Base-by-base conservation (phyloP, 2,329 filamentous ascomycete species). In the Basipetospora chlamydospora region DNA sequence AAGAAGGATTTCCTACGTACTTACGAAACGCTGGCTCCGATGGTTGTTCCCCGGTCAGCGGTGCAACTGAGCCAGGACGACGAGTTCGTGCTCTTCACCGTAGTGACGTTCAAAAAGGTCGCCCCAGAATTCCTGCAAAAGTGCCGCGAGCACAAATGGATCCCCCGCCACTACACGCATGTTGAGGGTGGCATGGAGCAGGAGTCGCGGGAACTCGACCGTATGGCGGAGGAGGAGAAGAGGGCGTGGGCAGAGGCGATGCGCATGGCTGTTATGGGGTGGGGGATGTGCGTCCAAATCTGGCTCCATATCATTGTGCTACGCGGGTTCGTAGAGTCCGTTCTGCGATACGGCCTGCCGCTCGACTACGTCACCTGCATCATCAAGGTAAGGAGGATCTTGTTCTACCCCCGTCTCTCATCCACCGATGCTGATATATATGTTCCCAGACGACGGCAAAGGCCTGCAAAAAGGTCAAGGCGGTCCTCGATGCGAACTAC, bases 241-340 rank as follows among this genome's bases (percentile, higher is more conserved):
- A 93, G 90, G 61, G 69, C 94, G 3, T 94, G 86, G 76, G 86
- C 85, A 9, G 88, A 98, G 61, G 86, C 87, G 3, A 58, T 98
- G 51, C 73, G 86, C 45, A 68, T 95, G 48, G 84, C 80, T 11
- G 70, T 87, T 43, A 93, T 85, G n/a, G 86, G 85, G 12, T 98
- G 90, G 75, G 88, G 85, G 52, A 90, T 98, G 61, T 80, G 80
- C 43, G 85, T 94, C 45, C 94, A 94, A 84, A 80, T 88, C 37
- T 94, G 87, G 85, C 72, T 93, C 34, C 90, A 98, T 53, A 81
- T 94, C 20, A 66, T 96, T 50, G 82, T 87, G 6, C 61, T 98
- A 49, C 70, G 90, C 37, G 87, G 96, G 15, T 98, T 96, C 58
- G 90, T 98, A 15, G 90, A 98, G 67, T 94, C 87, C 5, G 90